These are phyloP conservation scores for Fraxinus paxiana DNA, from an alignment of 305 asterid genomes.

Conservation along the genomic window DNA sequence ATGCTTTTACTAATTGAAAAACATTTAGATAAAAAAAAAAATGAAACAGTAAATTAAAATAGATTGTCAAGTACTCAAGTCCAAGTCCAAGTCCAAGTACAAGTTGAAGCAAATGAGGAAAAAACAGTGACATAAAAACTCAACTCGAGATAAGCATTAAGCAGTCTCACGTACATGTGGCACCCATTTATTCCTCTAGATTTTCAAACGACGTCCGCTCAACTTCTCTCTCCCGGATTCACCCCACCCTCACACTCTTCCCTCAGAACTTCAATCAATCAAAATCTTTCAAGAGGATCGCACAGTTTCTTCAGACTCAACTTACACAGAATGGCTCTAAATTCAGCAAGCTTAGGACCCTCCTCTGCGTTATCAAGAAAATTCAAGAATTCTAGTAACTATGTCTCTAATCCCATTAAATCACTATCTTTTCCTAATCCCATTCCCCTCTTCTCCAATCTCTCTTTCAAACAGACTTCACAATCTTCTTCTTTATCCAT, in stretches of 20 bases:
- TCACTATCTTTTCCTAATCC: slow-evolving; percentile 40
- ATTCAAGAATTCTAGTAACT: slow-evolving; percentile 23
- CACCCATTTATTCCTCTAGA: slow-evolving; percentile 24
- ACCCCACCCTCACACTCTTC: neutral
- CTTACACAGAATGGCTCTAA: slow-evolving; percentile 39
- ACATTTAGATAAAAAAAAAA: neutral
- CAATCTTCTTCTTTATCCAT: slow-evolving; percentile 24
- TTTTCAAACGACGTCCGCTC: slow-evolving; percentile 21
- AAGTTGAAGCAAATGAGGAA: neutral
- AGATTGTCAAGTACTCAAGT: too few species aligned
- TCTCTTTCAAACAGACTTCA: slow-evolving; percentile 29
- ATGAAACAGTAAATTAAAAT: too few species aligned
- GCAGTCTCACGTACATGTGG: slow-evolving; percentile 29
- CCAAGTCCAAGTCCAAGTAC: neutral
- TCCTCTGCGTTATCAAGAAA: slow-evolving; percentile 29
- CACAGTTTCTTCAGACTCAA: slow-evolving; percentile 1
- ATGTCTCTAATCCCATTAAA: slow-evolving; percentile 24
- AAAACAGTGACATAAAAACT: neutral
- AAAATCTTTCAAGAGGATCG: neutral
- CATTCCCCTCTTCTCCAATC: slow-evolving; percentile 27
- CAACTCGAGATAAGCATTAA: slow-evolving; percentile 1
- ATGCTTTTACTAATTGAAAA: neutral
- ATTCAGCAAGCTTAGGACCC: slow-evolving; percentile 35
- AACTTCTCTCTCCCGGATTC: slow-evolving; percentile 4
- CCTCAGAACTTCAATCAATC: neutral